Base-by-base conservation (phyloP, 257 asterid species). In the Lithospermum erythrorhizon region DNA sequence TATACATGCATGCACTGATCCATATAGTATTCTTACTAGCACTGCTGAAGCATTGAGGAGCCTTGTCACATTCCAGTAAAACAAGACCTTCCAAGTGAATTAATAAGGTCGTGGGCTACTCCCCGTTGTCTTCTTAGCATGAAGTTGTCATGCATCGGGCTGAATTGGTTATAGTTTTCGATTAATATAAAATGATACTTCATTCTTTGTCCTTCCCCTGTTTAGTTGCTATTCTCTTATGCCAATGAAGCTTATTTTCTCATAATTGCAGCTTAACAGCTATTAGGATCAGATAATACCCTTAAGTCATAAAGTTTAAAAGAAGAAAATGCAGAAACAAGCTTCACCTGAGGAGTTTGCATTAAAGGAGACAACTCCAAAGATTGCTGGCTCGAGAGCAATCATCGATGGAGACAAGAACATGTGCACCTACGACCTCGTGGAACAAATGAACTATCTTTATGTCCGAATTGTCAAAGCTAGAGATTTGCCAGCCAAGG, bases 391-490 rank as follows among this genome's bases (percentile, higher is more conserved):
- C 20, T 81, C 95, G 11, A 91, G 95, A 53, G 77, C 76, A 53
- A 64, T 81, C 49, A 78, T 62, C 1, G 90, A 83, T 49, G 89
- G 85, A 0, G 91, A 89, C 61, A 89, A 86, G 78, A 81, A 84
- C 19, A 68, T 76, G 6, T 69, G 60, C 21, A 83, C 97, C 58
- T 86, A 86, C 70, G 95, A 86, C 68, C 94, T 89, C 1, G 93
- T 89, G 1, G 97, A 89, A 66, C 97, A 86, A 76, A 89, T 89
- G 95, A 86, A 86, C 13, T 86, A 89, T 25, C 66, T 80, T 0
- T 86, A 89, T 13, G 83, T 89, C n/a, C 91, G 97, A 0, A 89
- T 89, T 2, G 94, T 86, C 21, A 86, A 81, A 69, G 97, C 94
- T 0, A 74, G 69, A 53, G 90, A 88, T 2, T 71, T 88, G 2